These are phyloP conservation scores for Alternaria panax DNA, from an alignment of 2,329 filamentous ascomycete species.

Conservation along the genomic window DNA sequence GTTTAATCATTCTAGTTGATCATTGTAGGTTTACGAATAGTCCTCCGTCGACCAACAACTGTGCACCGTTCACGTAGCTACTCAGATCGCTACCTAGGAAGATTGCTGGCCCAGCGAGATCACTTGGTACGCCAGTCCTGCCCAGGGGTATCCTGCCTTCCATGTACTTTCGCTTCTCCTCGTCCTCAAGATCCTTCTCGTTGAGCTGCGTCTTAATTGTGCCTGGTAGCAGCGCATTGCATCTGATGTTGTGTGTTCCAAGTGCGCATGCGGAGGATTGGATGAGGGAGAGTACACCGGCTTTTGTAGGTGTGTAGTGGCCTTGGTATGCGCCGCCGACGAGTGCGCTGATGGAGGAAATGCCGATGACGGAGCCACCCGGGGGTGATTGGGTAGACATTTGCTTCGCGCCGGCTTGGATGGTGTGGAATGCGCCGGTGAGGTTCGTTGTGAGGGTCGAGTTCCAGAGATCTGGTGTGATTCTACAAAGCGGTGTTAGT, in stretches of 20 bases:
- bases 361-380: slow-evolving; percentile 81
- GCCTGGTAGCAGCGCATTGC: slow-evolving; percentile 83
- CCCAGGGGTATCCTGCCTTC: slow-evolving; percentile 80
- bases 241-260: slow-evolving; percentile 77
- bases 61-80: slow-evolving; percentile 70
- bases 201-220: slow-evolving; percentile 86
- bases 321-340: slow-evolving; percentile 80
- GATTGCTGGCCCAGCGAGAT: slow-evolving; percentile 83
- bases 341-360: slow-evolving; percentile 76
- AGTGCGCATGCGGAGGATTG: slow-evolving; percentile 82
- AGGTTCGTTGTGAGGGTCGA: slow-evolving; percentile 81
- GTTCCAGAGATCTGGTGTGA: slow-evolving; percentile 73
- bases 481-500: slow-evolving; percentile 49
- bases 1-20: not conserved
- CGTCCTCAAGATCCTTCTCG: slow-evolving; percentile 78
- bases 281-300: slow-evolving; percentile 80
- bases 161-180: slow-evolving; percentile 77
- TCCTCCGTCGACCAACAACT: slow-evolving; percentile 86
- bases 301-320: slow-evolving; percentile 88
- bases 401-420: slow-evolving; percentile 83
- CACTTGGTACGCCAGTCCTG: slow-evolving; percentile 57
- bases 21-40: slow-evolving; percentile 79
- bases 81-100: slow-evolving; percentile 80
- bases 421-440: slow-evolving; percentile 85
- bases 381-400: slow-evolving; percentile 70